Evolutionary conservation across 2,329 filamentous ascomycete species (phyloP), one percentile per base, ranked within the genome.

Genomic region (Cladophialophora chaetospira): DNA sequence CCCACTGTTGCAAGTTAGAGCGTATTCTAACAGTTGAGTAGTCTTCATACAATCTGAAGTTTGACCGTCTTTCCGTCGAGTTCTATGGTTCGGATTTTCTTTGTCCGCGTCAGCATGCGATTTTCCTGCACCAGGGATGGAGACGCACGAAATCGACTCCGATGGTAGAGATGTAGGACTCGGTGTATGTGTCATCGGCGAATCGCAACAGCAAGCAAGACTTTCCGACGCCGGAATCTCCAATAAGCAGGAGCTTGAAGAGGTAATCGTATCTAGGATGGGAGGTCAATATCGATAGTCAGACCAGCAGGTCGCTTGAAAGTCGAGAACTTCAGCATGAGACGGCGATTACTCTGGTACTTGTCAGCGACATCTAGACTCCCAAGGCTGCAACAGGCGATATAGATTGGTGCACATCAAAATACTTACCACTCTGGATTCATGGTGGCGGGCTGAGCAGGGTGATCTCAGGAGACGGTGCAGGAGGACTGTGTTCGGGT

Each of bases 81-180:
- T 78, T 99, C 94, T 79, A 97, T 97, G 65, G 94, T 99, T 76
- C 94, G 88, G 82, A 99, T 99, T 95, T 99, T 99, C 92, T 97
- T 69, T 43, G 36, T 50, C 55, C 25, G 26, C 60, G 71, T 77
- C 65, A 76, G 72, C 60, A 31, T 49, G 44, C 61, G 38, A 28
- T 36, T 17, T 31, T 31, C 42, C 26, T 23, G 21, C 53, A 21
- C 40, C 58, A n/a, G 42, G 38, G 35, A 33, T 17, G 35, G 21
- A 8, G 42, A 84, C 90, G 70, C 87, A 96, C 91, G 73, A 99
- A 99, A 77, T 99, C 94, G 67, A 99, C 94, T 76, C 94, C 94
- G 77, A 99, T 99, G 68, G 94, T 99, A 65, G 94, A 97, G 80
- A 99, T 99, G 82, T 97, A 99, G 75, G 90, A 96, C 82, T 97